A percentile compares a stretch with the other conserved stretches of the same genome.
Evolutionary conservation across 1,139 yeast genomes (phyloP).

Genomic region (Nakaseomyces delphensis): DNA sequence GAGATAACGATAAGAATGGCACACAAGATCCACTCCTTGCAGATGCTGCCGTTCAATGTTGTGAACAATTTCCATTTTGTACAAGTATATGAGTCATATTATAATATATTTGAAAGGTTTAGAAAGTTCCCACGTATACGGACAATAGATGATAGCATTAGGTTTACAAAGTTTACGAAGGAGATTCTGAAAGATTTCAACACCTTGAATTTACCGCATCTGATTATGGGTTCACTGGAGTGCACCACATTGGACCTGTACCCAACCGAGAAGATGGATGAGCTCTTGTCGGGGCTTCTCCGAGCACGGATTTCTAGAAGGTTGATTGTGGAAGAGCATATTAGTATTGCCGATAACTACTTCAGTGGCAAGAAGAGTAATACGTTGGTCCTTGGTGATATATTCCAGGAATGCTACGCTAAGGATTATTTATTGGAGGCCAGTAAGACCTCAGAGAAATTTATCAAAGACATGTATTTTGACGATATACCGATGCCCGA

Average conservation of each 20-base stretch:
- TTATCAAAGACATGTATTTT: constrained; percentile 42
- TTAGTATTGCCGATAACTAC: constrained; percentile 64
- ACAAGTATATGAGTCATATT: constrained; percentile 81
- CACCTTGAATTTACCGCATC: constrained; percentile 69
- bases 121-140: constrained; percentile 61
- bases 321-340: constrained; percentile 83
- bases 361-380: constrained; percentile 34
- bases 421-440: constrained; percentile 45
- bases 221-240: constrained; percentile 89
- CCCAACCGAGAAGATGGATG: constrained; percentile 57
- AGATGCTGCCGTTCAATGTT: constrained; percentile 72
- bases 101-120: constrained; percentile 76
- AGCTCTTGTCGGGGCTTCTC: constrained; percentile 64
- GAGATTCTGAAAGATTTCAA: constrained; percentile 65
- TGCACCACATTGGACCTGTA: constrained; percentile 56
- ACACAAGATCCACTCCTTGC: constrained; percentile 69
- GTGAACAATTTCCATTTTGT: constrained; percentile 79
- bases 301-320: constrained; percentile 84
- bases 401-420: constrained; percentile 71
- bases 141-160: constrained; percentile 62
- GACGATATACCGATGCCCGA: constrained; percentile 59
- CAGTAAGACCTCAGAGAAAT: constrained; percentile 43
- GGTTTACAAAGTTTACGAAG: constrained; percentile 56
- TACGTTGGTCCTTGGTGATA: constrained; percentile 66
- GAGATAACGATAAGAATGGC: constrained; percentile 83